Evolutionary conservation across 2,329 filamentous ascomycete species (phyloP).

Genomic region (Stemphylium vesicarium): DNA sequence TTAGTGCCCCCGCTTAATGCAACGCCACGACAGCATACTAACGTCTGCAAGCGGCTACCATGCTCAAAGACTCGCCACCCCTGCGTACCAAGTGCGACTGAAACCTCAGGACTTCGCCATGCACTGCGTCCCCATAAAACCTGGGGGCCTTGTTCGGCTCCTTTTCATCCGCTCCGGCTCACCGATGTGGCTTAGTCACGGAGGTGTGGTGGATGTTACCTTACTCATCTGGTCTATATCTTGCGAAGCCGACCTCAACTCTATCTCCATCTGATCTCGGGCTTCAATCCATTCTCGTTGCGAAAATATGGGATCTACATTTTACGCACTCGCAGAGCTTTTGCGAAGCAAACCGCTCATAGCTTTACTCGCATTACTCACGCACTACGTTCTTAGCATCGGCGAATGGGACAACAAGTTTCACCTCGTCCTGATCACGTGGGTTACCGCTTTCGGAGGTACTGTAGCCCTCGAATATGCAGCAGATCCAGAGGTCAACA

Average conservation of each 20-base stretch:
- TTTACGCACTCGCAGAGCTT: slow-evolving; percentile 10
- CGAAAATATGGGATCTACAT: not conserved
- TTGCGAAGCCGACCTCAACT: not conserved
- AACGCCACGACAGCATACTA: not conserved
- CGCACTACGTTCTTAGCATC: slow-evolving; percentile 30
- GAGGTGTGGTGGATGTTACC: not conserved
- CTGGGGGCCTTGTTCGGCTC: not conserved
- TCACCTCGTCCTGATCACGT: slow-evolving; percentile 21
- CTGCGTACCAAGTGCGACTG: not conserved
- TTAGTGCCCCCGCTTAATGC: not conserved
- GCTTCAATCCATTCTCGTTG: not conserved
- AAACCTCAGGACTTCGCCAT: not conserved
- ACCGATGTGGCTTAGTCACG: not conserved
- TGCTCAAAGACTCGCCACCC: not conserved
- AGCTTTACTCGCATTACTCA: slow-evolving; percentile 28
- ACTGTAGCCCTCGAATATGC: slow-evolving; percentile 26
- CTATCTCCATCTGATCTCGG: not conserved
- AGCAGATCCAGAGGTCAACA: slow-evolving; percentile 15
- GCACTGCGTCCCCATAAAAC: not conserved
- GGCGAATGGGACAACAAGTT: slow-evolving; percentile 35
- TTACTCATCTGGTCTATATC: not conserved
- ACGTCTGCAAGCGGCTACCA: not conserved
- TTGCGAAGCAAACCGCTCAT: slow-evolving; percentile 28
- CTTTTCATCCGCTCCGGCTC: not conserved
- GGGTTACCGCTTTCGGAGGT: slow-evolving; percentile 23